These are phyloP conservation scores for Epichloe amarillans DNA, from an alignment of 2,329 filamentous ascomycete genomes.

Conservation along the genomic window DNA sequence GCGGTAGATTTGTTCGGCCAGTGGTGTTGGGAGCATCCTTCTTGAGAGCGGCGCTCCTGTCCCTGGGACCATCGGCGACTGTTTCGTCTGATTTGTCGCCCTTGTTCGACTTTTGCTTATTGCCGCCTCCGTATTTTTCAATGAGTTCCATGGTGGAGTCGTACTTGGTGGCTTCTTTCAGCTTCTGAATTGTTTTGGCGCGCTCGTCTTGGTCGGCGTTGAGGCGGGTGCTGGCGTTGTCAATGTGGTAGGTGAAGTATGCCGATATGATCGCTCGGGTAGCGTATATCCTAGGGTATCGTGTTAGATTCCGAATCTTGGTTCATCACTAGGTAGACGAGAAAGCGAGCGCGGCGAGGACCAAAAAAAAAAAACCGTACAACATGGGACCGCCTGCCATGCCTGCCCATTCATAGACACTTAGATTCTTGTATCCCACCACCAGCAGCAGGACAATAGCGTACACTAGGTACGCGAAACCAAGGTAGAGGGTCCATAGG, in stretches of 20 bases:
- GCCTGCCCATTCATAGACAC: slow-evolving; percentile 62
- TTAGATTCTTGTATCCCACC: slow-evolving; percentile 70
- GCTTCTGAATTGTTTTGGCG: slow-evolving; percentile 76
- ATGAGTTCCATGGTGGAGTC: slow-evolving; percentile 86
- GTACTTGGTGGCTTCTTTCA: slow-evolving; percentile 92
- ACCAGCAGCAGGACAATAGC: slow-evolving; percentile 71
- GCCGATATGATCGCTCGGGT: slow-evolving; percentile 52
- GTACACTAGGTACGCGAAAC: slow-evolving; percentile 81
- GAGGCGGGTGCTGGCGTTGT: slow-evolving; percentile 52
- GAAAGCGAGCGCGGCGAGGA: background rate
- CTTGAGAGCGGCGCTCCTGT: slow-evolving; percentile 11
- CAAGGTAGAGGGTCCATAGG: slow-evolving; percentile 80
- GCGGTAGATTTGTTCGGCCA: slow-evolving; percentile 34
- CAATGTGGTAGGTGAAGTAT: slow-evolving; percentile 73
- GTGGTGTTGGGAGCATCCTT: background rate
- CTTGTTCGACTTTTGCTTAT: slow-evolving; percentile 17
- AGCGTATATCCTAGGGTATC: slow-evolving; percentile 57
- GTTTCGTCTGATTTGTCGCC: slow-evolving; percentile 5
- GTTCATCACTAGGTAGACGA: background rate
- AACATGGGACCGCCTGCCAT: slow-evolving; percentile 65
- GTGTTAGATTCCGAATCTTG: background rate
- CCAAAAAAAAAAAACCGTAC: slow-evolving; percentile 33
- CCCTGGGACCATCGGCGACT: background rate
- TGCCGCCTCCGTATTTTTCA: slow-evolving; percentile 78
- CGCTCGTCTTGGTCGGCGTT: slow-evolving; percentile 68